Base-by-base conservation (phyloP, 306 rosid genomes). In the Quercus aquifolioides region DNA sequence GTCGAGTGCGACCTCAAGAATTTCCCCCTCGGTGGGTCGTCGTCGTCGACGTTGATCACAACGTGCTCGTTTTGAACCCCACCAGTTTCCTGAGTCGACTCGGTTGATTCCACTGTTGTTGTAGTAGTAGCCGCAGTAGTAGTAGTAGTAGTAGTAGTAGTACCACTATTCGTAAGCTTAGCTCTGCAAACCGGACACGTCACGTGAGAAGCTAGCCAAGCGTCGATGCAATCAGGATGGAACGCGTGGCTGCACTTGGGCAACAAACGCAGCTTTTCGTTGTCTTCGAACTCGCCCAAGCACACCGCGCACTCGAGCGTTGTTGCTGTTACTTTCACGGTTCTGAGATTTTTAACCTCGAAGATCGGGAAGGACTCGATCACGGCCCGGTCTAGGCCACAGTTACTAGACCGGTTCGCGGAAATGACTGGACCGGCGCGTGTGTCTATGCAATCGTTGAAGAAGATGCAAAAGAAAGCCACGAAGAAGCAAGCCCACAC, bases 181-280 rank as follows among this genome's bases (percentile, higher is more conserved):
- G 89, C 83, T 2, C 96, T 89, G 69, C 96, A 93, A 68, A 91
- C 91, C 0, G 96, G 96, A 75, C 97, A 93, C 4, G 97, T 93
- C 2, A 76, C 79, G 70, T 88, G 92, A 6, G 89, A 88, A 38
- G 84, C 81, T 4, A 93, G n/a, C 97, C 97, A 93, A 2, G 89
- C 87, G 51, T 93, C 88, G 81, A 93, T 89, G 74, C 97, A 93
- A 25, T 74, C 75, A 10, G 96, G 87, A 33, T 93, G 97, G 60
- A 91, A 93, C 5, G 86, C 92, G 69, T 93, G 97, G 67, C 79
- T 73, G 75, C 97, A 93, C 73, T 91, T 91, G 0, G 97, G 96
- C 19, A 93, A 69, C 75, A 93, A 79, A 18, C 92, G 87, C n/a
- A 93, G 89, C 2, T 92, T 84, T 8, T 93, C 96, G 33, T 23